Base-by-base conservation (phyloP, 2,329 filamentous ascomycete genomes). In the Whalleya microplaca region DNA sequence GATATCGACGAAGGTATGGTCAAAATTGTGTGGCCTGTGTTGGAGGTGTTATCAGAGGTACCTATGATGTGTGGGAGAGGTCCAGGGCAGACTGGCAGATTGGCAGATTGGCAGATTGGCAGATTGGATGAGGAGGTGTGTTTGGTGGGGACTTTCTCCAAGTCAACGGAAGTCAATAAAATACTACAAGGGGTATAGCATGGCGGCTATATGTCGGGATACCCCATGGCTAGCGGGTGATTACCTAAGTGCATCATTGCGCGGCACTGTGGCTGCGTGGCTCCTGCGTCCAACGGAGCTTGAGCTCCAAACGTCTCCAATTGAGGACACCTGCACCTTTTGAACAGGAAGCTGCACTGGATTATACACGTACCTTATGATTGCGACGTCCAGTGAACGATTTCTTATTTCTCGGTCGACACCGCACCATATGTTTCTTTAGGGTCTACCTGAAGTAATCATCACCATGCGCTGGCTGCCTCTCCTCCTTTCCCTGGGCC, bases 381-480 rank as follows among this genome's bases (percentile, higher is more conserved):
- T 37, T 16, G 32, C 14, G 32, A 51, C 53, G 46, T 55, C 51
- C 23, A 41, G 46, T 27, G 23, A 27, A 4, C 9, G 23, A 27
- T 4, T 27, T 9, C 9, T 27, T 27, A 4, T 37, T 29, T 29
- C 37, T 41, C 14, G 44, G 19, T 45, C 23, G 23, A 37, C 44
- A 53, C 37, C 41, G 55, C 37, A 43, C 53, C 49, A 40, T 49
- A 42, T 37, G 46, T 41, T 54, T 58, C 51, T 47, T 58, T 51
- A 48, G 60, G 44, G 53, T 48, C 46, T 48, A 54, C 40, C 48
- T n/a, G 10, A 23, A 48, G 53, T 44, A 41, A 53, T 51, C 53
- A 64, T 63, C 74, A 86, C 75, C 65, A 94, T 94, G 90, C 88
- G 84, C 76, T 78, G 89, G 69, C 76, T 90, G 55, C 79, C 83